phyloP scores from a whole-genome alignment of 1,284 basidiomycete genomes.

The Irpex rosettiformis region DNA sequence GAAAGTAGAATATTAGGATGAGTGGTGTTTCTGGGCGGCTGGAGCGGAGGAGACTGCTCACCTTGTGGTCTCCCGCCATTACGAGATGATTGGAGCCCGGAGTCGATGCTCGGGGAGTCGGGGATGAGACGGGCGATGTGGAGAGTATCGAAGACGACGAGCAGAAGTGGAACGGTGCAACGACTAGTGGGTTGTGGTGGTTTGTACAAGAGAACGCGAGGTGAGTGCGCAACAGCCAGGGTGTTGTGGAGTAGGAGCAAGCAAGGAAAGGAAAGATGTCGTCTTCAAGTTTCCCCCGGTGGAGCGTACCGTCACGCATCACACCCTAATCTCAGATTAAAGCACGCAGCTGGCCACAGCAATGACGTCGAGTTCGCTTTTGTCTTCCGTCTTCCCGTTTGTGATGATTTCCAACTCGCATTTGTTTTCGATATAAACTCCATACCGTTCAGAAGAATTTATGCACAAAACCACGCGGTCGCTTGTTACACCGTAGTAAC shows the following conservation, averaged over 20 bases:
- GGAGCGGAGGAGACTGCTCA: constrained; percentile 16
- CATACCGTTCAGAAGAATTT: no score
- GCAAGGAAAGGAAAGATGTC: constrained; percentile 1
- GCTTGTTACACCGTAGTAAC: not conserved
- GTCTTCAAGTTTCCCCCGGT: constrained; percentile 1
- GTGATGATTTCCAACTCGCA: not conserved
- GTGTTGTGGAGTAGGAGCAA: constrained; percentile 4
- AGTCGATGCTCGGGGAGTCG: constrained; percentile 1
- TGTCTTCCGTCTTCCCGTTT: not conserved
- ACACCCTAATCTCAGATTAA: not conserved
- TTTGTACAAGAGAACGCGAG: not conserved
- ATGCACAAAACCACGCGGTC: no score
- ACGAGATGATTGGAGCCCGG: constrained; percentile 4
- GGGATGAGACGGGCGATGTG: constrained; percentile 2
- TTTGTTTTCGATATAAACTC: not conserved
- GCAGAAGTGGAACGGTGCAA: not conserved
- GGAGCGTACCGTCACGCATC: not conserved
- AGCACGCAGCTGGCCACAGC: not conserved
- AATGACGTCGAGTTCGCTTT: not conserved
- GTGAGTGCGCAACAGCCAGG: not conserved
- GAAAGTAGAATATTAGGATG: not conserved
- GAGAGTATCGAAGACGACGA: not conserved
- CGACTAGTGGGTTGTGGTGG: constrained; percentile 5
- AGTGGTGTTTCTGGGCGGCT: constrained; percentile 9
- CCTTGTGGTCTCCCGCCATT: constrained; percentile 40